These are phyloP conservation scores for Penicillium sp. DNA, from an alignment of 2,329 filamentous ascomycete genomes.

Conservation along the genomic window DNA sequence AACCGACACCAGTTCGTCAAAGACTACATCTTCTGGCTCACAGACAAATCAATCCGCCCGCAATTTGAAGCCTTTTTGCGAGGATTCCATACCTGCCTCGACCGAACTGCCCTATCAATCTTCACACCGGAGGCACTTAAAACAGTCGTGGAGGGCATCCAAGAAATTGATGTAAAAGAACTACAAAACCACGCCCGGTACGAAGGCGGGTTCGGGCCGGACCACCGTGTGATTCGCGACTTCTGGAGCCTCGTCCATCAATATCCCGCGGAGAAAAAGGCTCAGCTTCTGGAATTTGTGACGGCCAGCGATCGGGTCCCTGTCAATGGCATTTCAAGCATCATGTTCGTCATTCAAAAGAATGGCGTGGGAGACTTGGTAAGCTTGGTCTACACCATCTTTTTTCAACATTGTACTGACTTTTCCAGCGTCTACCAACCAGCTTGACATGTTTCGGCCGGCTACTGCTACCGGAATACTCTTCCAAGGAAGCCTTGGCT, in stretches of 20 bases:
- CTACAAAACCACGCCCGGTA: conserved; percentile 69
- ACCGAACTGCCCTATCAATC: conserved; percentile 64
- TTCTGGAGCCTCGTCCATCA: conserved; percentile 82
- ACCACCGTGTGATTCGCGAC: conserved; percentile 62
- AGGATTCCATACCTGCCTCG: conserved; percentile 72
- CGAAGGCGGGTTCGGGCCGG: conserved; percentile 66
- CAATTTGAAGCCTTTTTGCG: conserved; percentile 75
- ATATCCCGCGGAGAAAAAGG: conserved; percentile 58
- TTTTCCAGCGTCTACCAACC: conserved; percentile 59
- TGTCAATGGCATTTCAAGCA: conserved; percentile 72
- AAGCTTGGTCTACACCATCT: conserved; percentile 17
- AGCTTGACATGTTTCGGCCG: conserved; percentile 93
- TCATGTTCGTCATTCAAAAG: conserved; percentile 77
- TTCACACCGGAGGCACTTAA: conserved; percentile 67
- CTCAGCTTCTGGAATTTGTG: conserved; percentile 81
- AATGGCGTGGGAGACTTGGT: conserved; percentile 59
- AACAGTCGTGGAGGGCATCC: conserved; percentile 73
- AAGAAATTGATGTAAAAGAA: conserved; percentile 70
- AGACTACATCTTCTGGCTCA: conserved; percentile 81
- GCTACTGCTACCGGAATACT: conserved; percentile 77
- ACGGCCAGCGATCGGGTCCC: conserved; percentile 88
- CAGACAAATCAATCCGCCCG: conserved; percentile 66
- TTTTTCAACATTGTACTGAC: neutral
- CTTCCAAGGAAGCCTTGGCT: conserved; percentile 60
- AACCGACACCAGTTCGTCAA: conserved; percentile 73